Conservation (phyloP, 179 eudicot genomes). For the Vitellaria paradoxa region DNA sequence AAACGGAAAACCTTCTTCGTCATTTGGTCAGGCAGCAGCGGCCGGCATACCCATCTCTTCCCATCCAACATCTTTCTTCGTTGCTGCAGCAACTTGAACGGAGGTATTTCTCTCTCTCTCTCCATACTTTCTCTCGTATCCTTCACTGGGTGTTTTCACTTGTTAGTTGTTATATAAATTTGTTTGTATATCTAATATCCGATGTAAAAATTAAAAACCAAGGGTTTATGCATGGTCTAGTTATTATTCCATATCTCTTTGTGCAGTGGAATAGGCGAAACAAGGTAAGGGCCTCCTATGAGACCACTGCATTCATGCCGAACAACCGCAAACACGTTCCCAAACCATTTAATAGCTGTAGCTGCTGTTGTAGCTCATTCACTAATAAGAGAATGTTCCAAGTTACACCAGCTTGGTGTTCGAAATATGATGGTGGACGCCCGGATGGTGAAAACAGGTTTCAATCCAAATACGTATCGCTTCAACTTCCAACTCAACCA, state of each 20-base stretch:
- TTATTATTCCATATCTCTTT: no score
- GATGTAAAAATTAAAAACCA: neutral
- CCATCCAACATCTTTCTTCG: neutral
- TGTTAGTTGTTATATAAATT: no score
- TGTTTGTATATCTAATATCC: neutral
- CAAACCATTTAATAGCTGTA: neutral
- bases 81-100: no score
- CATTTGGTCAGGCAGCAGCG: no score
- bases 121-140: neutral
- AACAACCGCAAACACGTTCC: neutral
- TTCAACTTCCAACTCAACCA: slow-evolving; percentile 47
- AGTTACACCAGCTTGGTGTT: neutral
- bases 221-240: no score
- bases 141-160: no score
- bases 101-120: neutral
- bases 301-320: neutral
- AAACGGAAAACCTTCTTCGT: no score
- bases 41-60: no score
- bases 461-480: slow-evolving; percentile 53
- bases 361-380: neutral
- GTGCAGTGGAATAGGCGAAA: no score
- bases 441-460: slow-evolving; percentile 72
- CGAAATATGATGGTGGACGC: slow-evolving; percentile 40
- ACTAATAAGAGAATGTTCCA: neutral
- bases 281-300: neutral